Evolutionary conservation across 495 filamentous ascomycete species (phyloP), one percentile per base, ranked within the genome.

Genomic region (Melanomma pulvis-pyrius): DNA sequence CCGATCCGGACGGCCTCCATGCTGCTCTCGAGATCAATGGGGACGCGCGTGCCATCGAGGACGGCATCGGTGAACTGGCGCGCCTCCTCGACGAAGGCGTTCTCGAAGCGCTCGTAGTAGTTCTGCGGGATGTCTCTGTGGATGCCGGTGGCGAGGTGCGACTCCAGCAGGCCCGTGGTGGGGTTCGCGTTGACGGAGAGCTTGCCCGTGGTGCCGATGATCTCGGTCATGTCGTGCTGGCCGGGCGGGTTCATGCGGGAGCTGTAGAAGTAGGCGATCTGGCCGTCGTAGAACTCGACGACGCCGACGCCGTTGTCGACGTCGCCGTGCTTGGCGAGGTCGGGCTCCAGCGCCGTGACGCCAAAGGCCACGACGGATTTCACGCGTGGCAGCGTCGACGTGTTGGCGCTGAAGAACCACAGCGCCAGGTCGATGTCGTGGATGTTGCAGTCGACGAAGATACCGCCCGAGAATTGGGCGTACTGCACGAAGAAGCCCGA

Each of bases 181-280:
- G 86, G 86, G 62, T 84, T 78, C 12, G 76, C 78, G 63, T 87
- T 88, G 24, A 88, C 80, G 0, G 79, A 76, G 13, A 88, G 50
- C 69, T 87, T 88, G 4, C 86, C 86, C 56, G 81, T 75, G 0
- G 86, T 88, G 7, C 86, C 86, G 60, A 88, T 84, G 54, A 89
- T 79, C 75, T 89, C 86, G 0, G 86, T 86, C 61, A 78, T 81
- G 66, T 89, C 86, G 65, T 87, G 80, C 74, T 88, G 86, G 1
- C 86, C 86, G 1, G 82, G 79, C 0, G 84, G 82, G 83, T 88
- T 88, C 85, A 87, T 88, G 17, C 86, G 77, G 8, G 74, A 79
- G 21, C 75, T 77, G 73, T 85, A 88, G 62, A 86, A 83, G 63
- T 87, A 87, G 6, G 85, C 86, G 39, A 89, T 81, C 68, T 81